Evolutionary conservation across 176 grass and related monocot genomes (phyloP).

Genomic region (Triticum turgidum): DNA sequence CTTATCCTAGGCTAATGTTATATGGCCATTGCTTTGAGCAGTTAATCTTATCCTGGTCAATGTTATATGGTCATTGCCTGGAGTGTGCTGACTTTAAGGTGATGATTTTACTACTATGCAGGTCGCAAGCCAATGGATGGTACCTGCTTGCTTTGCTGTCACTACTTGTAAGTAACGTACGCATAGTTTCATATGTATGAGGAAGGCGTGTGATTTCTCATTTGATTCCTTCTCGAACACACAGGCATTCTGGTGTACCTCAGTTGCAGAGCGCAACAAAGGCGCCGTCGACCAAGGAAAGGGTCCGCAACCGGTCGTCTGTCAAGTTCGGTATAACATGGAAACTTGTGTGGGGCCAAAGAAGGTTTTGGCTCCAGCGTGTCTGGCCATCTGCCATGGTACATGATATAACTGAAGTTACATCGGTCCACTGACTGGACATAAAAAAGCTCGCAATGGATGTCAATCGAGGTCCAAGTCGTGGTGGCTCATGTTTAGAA

Average conservation of each 20-base stretch:
- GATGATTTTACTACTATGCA: slow-evolving; percentile 34
- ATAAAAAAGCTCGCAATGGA: not conserved
- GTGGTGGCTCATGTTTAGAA: not conserved
- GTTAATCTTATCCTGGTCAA: not conserved
- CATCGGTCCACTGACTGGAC: not conserved
- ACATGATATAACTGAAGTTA: not conserved
- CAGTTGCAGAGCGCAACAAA: slow-evolving; percentile 82
- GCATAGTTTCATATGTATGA: not conserved
- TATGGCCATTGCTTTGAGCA: not conserved
- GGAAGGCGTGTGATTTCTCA: not conserved
- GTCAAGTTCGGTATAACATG: slow-evolving; percentile 52
- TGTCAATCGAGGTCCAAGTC: not conserved
- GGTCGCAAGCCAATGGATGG: slow-evolving; percentile 89
- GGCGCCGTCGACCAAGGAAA: slow-evolving; percentile 66
- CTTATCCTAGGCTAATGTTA: not conserved
- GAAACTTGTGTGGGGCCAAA: not conserved
- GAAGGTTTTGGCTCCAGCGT: not conserved
- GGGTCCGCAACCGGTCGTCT: slow-evolving; percentile 53
- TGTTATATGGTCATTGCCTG: not conserved
- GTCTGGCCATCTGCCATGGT: not conserved
- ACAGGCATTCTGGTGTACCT: slow-evolving; percentile 79
- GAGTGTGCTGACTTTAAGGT: not conserved
- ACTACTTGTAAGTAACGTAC: slow-evolving; percentile 63
- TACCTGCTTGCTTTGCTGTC: slow-evolving; percentile 66
- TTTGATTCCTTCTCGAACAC: slow-evolving; percentile 12